Conservation (phyloP, 805 yeast species). For the Babjeviella inositovora region DNA sequence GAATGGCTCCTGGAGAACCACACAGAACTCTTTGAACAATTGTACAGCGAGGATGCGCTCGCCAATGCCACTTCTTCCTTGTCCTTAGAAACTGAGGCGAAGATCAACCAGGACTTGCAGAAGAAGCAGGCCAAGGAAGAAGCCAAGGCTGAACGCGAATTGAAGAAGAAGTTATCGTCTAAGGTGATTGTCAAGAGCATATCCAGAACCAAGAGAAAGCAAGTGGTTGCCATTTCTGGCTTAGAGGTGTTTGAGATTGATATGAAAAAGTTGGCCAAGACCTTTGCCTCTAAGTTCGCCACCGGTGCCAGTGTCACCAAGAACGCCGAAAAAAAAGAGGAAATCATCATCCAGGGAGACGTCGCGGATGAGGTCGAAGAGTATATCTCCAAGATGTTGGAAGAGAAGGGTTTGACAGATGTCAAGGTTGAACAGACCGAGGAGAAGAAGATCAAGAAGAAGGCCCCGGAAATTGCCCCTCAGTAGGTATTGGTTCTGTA, state of each 20-base stretch:
- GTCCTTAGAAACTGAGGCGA: slow-evolving; percentile 65
- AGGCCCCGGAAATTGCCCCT: too few relatives aligned
- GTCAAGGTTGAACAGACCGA: slow-evolving; percentile 84
- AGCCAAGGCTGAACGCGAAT: slow-evolving; percentile 70
- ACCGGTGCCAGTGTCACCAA: slow-evolving; percentile 91
- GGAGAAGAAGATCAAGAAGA: slow-evolving; percentile 65
- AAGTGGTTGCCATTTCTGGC: slow-evolving; percentile 74
- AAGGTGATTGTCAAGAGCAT: slow-evolving; percentile 75
- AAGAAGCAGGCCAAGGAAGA: slow-evolving; percentile 81
- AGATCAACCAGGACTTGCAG: slow-evolving; percentile 66
- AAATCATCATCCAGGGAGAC: slow-evolving; percentile 86
- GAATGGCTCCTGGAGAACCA: slow-evolving; percentile 58
- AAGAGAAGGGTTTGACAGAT: slow-evolving; percentile 69
- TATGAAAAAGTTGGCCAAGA: slow-evolving; percentile 80
- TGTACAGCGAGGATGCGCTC: slow-evolving; percentile 46
- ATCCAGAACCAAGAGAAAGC: slow-evolving; percentile 81
- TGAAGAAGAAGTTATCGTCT: slow-evolving; percentile 62
- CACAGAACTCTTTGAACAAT: slow-evolving; percentile 33
- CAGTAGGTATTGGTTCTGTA: too few relatives aligned
- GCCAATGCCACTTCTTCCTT: slow-evolving; percentile 43
- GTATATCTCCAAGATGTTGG: slow-evolving; percentile 51
- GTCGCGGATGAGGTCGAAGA: slow-evolving; percentile 83
- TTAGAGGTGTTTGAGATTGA: slow-evolving; percentile 81
- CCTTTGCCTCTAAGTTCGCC: slow-evolving; percentile 87
- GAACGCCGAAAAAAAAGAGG: slow-evolving; percentile 84